phyloP scores from a whole-genome alignment of 257 asterid species.

The Solanum clarkiae region DNA sequence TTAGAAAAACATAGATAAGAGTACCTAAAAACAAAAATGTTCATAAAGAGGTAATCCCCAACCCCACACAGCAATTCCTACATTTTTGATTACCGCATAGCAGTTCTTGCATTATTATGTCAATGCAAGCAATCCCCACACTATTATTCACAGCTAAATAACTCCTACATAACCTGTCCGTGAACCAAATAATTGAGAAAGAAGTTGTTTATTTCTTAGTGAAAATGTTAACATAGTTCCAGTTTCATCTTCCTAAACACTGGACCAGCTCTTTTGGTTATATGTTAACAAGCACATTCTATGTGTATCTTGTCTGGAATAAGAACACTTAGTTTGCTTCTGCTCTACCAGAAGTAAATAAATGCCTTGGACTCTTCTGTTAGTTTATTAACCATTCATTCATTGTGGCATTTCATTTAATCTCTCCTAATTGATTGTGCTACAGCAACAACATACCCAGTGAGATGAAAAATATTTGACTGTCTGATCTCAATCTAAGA shows the following conservation, averaged over 20 bases:
- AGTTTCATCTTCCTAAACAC: neutral
- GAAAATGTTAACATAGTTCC: neutral
- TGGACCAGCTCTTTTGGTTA: neutral
- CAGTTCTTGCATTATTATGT: neutral
- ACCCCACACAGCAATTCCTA: neutral
- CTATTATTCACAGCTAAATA: neutral
- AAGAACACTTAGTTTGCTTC: neutral
- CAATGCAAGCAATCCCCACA: neutral
- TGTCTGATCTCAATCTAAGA: neutral
- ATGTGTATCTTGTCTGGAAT: neutral
- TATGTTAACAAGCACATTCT: neutral
- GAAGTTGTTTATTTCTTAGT: neutral
- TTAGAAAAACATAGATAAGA: neutral
- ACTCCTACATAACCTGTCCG: neutral
- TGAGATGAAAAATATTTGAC: neutral
- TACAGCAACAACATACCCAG: neutral
- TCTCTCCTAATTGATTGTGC: neutral
- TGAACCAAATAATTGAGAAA: neutral
- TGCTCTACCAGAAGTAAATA: neutral
- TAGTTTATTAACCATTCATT: neutral
- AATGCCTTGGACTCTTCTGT: neutral
- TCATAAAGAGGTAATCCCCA: neutral
- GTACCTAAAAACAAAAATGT: neutral
- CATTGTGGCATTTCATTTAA: neutral
- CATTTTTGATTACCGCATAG: neutral